Percentiles rank a stretch among this genome's conserved stretches.
Conservation (phyloP, 306 rosid species). For the Cucurbita pepo region DNA sequence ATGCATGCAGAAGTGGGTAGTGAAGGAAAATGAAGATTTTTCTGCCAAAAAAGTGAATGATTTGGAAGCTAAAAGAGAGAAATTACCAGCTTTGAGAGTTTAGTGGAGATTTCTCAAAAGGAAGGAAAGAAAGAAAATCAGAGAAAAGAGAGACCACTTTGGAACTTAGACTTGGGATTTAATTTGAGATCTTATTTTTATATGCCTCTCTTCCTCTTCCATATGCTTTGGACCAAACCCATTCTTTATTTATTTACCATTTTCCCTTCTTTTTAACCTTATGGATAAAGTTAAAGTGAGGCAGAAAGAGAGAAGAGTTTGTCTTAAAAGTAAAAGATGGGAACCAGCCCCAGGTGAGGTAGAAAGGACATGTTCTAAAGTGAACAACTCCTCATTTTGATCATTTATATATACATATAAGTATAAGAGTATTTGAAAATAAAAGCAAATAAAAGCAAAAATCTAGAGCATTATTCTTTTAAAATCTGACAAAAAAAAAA, state of each 20-base stretch:
- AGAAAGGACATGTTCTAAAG: not conserved
- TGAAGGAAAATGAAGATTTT: not conserved
- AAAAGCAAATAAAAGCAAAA: no score
- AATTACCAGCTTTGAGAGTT: not conserved
- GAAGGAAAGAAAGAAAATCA: not conserved
- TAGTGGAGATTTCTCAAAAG: conserved; percentile 2
- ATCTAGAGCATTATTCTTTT: no score
- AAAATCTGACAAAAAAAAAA: no score
- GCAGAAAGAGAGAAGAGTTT: not conserved
- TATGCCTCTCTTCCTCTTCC: not conserved
- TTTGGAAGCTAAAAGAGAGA: conserved; percentile 2
- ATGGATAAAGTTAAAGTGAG: not conserved
- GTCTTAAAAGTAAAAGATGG: not conserved
- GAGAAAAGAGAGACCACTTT: conserved; percentile 1
- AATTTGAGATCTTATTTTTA: not conserved
- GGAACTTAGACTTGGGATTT: not conserved
- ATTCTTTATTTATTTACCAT: no score
- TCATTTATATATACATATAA: not conserved
- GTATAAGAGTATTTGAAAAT: no score
- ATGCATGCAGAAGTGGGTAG: not conserved
- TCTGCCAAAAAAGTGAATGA: not conserved
- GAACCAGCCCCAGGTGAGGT: not conserved
- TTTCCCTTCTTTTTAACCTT: not conserved
- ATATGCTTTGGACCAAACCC: not conserved
- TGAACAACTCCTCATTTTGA: not conserved